Percentiles rank a stretch among this genome's conserved stretches.
Evolutionary conservation across 2,329 filamentous ascomycete species (phyloP).

Genomic region (Septoria petroselini): DNA sequence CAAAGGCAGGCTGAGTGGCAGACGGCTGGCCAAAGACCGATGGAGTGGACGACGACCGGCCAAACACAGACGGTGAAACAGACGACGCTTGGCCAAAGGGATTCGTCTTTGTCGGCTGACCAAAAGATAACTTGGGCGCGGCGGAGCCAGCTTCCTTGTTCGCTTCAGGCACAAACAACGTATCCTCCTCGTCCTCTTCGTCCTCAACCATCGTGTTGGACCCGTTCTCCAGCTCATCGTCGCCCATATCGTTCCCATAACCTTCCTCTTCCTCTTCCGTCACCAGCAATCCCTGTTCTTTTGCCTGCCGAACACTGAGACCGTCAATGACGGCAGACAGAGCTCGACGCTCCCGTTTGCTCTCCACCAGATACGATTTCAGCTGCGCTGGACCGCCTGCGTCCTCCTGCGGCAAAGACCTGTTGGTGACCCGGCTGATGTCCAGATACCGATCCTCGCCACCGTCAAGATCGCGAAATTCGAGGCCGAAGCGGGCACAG

Average conservation of each 20-base stretch:
- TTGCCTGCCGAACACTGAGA: conserved; percentile 52
- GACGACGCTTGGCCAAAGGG: conserved; percentile 16
- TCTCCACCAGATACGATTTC: conserved; percentile 50
- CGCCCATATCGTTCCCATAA: conserved; percentile 29
- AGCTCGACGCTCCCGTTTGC: conserved; percentile 55
- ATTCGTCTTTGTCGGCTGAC: conserved; percentile 13
- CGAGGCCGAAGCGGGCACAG: conserved; percentile 53
- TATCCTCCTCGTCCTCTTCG: conserved; percentile 35
- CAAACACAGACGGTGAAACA: conserved; percentile 19
- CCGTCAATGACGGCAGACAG: conserved; percentile 58
- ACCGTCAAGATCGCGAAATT: conserved; percentile 47
- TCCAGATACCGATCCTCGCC: conserved; percentile 49
- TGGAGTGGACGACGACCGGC: conserved; percentile 13
- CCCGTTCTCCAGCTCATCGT: conserved; percentile 12
- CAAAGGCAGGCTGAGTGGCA: conserved; percentile 3
- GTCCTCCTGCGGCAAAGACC: conserved; percentile 33
- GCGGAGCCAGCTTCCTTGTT: conserved; percentile 1
- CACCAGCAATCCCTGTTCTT: conserved; percentile 50
- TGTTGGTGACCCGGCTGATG: conserved; percentile 47
- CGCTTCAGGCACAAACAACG: conserved; percentile 43
- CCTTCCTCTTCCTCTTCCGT: conserved; percentile 41
- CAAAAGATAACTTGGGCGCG: conserved; percentile 17
- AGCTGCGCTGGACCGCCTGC: conserved; percentile 43
- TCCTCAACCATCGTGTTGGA: conserved; percentile 31
- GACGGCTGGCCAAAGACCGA: conserved; percentile 22